phyloP scores from a whole-genome alignment of 768 basidiomycete species.

The Cystoderma amianthinum region DNA sequence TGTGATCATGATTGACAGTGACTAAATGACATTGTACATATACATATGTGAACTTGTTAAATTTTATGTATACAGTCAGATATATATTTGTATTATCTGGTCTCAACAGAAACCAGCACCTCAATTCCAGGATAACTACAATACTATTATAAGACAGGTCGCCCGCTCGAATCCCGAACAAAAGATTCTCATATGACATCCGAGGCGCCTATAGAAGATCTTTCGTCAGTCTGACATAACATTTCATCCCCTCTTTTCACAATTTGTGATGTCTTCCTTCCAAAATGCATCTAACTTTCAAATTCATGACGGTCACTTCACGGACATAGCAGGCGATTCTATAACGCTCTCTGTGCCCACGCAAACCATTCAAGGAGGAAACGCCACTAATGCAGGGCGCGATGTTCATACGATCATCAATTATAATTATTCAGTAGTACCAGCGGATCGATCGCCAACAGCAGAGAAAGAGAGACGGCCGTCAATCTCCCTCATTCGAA shows the following conservation, averaged over 20 bases:
- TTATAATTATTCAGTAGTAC: background rate
- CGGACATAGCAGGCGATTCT: background rate
- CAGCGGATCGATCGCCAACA: background rate
- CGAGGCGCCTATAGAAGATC: too few species aligned
- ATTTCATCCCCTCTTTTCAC: too few species aligned
- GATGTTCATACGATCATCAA: background rate
- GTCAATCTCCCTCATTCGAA: background rate
- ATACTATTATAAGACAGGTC: too few species aligned
- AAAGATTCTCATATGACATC: too few species aligned
- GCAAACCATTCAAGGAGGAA: background rate
- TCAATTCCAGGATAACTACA: too few species aligned
- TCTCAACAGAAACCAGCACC: too few species aligned
- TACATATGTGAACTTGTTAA: conserved; percentile 5
- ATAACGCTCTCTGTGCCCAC: background rate
- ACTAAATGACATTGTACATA: conserved; percentile 31
- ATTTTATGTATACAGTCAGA: conserved; percentile 5
- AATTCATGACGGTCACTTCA: background rate
- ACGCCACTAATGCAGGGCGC: background rate
- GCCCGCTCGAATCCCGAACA: too few species aligned
- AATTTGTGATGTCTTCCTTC: background rate
- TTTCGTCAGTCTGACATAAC: too few species aligned
- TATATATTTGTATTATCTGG: too few species aligned
- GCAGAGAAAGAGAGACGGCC: background rate
- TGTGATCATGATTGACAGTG: conserved; percentile 80
- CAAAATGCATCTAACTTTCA: background rate